These are phyloP conservation scores for Pilaira anomala DNA, from an alignment of 192 early-diverging fungal species.

Conservation along the genomic window DNA sequence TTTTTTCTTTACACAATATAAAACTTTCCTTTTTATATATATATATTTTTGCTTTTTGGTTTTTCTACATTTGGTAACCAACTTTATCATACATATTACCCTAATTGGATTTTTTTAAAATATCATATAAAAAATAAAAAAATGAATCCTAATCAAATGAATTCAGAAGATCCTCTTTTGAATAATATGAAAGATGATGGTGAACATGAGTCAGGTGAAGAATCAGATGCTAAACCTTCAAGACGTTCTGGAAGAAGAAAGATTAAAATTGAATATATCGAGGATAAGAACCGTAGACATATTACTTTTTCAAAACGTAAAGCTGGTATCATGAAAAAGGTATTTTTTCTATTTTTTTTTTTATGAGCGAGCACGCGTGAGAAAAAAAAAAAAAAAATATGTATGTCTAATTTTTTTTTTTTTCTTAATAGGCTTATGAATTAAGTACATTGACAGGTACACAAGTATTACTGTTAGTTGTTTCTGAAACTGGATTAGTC, in stretches of 20 bases:
- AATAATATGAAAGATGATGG: conserved; percentile 20
- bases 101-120: background rate
- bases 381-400: background rate
- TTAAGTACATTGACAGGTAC: conserved; percentile 91
- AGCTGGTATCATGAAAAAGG: conserved; percentile 97
- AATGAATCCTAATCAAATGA: background rate
- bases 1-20: too few relatives aligned
- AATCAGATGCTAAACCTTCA: conserved; percentile 51
- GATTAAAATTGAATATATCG: conserved; percentile 94
- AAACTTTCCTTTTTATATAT: too few relatives aligned
- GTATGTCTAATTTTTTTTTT: background rate
- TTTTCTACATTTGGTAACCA: background rate
- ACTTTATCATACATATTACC: background rate
- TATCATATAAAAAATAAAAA: background rate
- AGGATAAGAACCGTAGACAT: conserved; percentile 85
- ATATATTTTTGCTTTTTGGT: too few relatives aligned
- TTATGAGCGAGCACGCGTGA: too few relatives aligned
- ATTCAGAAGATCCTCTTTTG: conserved; percentile 1
- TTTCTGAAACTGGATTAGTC: conserved; percentile 91
- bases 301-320: conserved; percentile 94
- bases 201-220: conserved; percentile 57
- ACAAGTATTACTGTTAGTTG: conserved; percentile 90
- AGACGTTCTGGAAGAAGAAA: conserved; percentile 82
- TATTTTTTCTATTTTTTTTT: conserved; percentile 19
- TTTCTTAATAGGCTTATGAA: conserved; percentile 69